Conservation (phyloP, 2,329 filamentous ascomycete genomes). For the Helotiales sp. region DNA sequence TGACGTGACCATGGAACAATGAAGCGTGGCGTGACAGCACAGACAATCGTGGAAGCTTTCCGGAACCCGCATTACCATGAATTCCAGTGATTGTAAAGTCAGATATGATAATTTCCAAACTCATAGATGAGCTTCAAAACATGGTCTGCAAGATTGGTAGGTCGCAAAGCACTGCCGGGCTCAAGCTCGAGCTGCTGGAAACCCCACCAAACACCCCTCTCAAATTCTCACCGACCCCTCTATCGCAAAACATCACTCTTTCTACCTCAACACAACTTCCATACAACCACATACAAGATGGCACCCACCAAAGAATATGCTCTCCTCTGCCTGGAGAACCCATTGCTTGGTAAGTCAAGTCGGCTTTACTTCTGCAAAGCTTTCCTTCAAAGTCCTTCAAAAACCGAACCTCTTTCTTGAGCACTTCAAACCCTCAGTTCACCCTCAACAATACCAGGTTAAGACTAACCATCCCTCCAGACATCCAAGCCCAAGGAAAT, state of each 20-base stretch:
- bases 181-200: constrained; percentile 1
- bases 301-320: constrained; percentile 76
- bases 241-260: constrained; percentile 12
- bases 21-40: not conserved
- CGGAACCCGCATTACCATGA: not conserved
- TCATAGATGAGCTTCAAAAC: too few species aligned
- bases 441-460: constrained; percentile 2
- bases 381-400: not conserved
- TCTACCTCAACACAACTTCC: constrained; percentile 7
- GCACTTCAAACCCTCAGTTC: not conserved
- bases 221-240: constrained; percentile 21
- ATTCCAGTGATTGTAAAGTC: not conserved
- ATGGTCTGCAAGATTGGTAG: not conserved
- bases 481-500: constrained; percentile 88
- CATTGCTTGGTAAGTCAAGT: constrained; percentile 74
- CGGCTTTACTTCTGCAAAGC: not conserved
- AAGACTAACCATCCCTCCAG: constrained; percentile 43
- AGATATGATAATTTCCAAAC: too few species aligned
- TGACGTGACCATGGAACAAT: not conserved
- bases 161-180: not conserved
- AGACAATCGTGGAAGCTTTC: not conserved
- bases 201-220: constrained; percentile 12
- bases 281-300: constrained; percentile 52
- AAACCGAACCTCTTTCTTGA: not conserved
- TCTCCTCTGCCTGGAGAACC: constrained; percentile 95